Base-by-base conservation (phyloP, 2,329 filamentous ascomycete genomes). In the Fusarium nanum region DNA sequence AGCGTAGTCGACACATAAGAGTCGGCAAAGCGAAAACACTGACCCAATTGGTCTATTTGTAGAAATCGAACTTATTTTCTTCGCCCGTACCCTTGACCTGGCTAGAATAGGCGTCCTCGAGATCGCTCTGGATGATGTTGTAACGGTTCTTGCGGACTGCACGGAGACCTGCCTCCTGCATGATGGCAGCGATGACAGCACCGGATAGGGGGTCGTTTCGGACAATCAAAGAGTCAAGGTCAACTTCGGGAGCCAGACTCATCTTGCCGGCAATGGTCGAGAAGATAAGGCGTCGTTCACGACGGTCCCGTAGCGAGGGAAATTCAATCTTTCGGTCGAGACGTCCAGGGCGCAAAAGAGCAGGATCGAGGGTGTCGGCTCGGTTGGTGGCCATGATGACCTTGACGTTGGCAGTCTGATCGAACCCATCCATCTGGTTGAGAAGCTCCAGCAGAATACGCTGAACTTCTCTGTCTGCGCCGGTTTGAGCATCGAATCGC, bases 381-480 rank as follows among this genome's bases (percentile, higher is more conserved):
- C 96, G 92, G 86, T 99, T 99, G 73, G 96, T 99, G 73, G 96
- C 96, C 96, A 99, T 99, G 84, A 99, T 99, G 80, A 99, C 96
- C 86, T 99, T 99, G 83, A 99, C 96, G 82, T 99, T 99, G 80
- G 93, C 93, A 1, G 94, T 97, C 83, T 99, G 96, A 81, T 99
- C 96, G 85, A 99, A 99, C 72, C 96, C 96, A 80, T 99, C 96
- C 96, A 99, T 99, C 83, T 99, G 96, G 84, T 99, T 99, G 71
- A 99, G 91, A 73, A 99, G 85, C 81, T 99, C 96, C 65, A 99
- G 91, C 64, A 99, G 86, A 77, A 99, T 99, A 87, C 96, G 95
- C 85, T 99, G 96, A 18, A 99, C 96, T 83, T 99, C 96, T 83
- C 96, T 90, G 79, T 99, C 96, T 72, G 96, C 96, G 80, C 96